phyloP scores from a whole-genome alignment of 169 alveolate genomes.

The Cryptosporidium sp. region DNA sequence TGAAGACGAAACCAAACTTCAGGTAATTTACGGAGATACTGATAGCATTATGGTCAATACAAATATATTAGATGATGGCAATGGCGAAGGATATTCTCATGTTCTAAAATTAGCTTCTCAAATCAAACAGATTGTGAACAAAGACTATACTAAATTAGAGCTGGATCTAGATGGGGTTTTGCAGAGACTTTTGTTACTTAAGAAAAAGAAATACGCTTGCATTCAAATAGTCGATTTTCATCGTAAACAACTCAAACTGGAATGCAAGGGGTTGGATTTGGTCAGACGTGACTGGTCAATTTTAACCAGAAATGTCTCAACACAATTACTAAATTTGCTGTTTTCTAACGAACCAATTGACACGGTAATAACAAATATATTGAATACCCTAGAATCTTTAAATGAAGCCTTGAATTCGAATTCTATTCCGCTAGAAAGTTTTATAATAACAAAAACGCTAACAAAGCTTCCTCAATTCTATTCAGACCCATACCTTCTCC shows the following conservation, averaged over 20 bases:
- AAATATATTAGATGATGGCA: constrained; percentile 85
- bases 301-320: constrained; percentile 87
- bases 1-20: constrained; percentile 88
- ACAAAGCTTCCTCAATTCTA: constrained; percentile 94
- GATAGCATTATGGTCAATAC: constrained; percentile 99
- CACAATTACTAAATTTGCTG: constrained; percentile 7
- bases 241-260: constrained; percentile 84
- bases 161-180: constrained; percentile 98
- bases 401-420: constrained; percentile 69
- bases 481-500: constrained; percentile 88
- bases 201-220: constrained; percentile 98
- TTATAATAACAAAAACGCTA: constrained; percentile 93
- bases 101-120: constrained; percentile 90
- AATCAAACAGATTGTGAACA: constrained; percentile 90
- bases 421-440: constrained; percentile 88
- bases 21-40: constrained; percentile 99
- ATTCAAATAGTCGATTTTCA: constrained; percentile 84
- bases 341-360: constrained; percentile 67
- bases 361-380: neutral
- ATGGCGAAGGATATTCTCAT: constrained; percentile 79
- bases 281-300: constrained; percentile 98
- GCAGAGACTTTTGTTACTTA: constrained; percentile 93
- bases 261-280: constrained; percentile 97
- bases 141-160: constrained; percentile 94
- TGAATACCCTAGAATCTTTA: constrained; percentile 28